phyloP scores from a whole-genome alignment of 352 stramenopile species.

The Phytophthora megakarya region DNA sequence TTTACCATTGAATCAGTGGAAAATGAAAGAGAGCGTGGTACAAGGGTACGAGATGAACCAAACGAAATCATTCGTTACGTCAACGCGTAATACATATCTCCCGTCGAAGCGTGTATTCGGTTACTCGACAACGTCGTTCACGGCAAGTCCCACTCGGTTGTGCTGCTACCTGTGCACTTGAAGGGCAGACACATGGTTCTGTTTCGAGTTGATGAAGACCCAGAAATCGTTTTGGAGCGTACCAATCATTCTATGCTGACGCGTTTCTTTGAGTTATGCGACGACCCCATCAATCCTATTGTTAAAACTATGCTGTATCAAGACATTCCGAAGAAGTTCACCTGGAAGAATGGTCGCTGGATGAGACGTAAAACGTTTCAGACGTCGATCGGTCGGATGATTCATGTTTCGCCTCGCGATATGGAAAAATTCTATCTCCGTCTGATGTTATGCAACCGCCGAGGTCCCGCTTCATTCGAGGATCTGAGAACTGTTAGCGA shows the following conservation, averaged over 20 bases:
- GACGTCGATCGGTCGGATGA: constrained; percentile 20
- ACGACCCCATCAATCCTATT: too few relatives aligned
- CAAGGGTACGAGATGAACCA: background rate
- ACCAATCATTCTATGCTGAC: background rate
- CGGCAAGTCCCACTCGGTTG: background rate
- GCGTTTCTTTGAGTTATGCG: constrained; percentile 8
- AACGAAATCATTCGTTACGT: background rate
- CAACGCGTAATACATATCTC: background rate
- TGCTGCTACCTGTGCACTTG: background rate
- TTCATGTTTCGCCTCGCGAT: constrained; percentile 20
- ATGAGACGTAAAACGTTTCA: constrained; percentile 2
- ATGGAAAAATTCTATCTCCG: constrained; percentile 29
- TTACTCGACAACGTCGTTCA: background rate
- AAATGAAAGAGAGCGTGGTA: too few relatives aligned
- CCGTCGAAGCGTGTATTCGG: too few relatives aligned
- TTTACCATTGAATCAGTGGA: background rate
- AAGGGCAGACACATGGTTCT: background rate
- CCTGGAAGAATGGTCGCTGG: constrained; percentile 6
- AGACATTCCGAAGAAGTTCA: constrained; percentile 15
- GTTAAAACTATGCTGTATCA: constrained; percentile 17
- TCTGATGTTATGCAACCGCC: constrained; percentile 19
- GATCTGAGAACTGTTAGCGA: constrained; percentile 25
- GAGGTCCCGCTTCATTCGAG: constrained; percentile 29
- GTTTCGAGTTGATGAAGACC: background rate
- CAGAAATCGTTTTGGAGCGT: background rate